Base-by-base conservation (phyloP, 352 stramenopile species). In the Globisporangium orthogonon region DNA sequence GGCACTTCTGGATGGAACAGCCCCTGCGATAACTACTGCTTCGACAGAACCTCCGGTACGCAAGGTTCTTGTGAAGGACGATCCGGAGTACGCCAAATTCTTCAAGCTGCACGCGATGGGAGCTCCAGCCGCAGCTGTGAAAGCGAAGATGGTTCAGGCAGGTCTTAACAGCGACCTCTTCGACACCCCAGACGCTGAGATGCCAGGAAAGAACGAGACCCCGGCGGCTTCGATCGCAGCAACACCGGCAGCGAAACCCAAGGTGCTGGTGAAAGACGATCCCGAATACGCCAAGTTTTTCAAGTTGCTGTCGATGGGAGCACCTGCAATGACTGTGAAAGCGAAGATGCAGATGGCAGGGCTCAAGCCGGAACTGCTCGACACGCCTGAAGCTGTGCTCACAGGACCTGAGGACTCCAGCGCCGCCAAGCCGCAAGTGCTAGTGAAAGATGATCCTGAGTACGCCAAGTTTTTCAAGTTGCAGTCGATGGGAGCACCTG, bases 391-490 rank as follows among this genome's bases (percentile, higher is more conserved):
- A 10, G 67, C 71, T 1, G n/a, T 65, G 6, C 57, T 87, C 47
- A 52, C 56, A 31, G 50, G 37, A 50, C 9, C 61, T n/a, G 49
- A 51, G 2, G 33, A 61, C 62, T 23, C 45, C 17, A 29, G 28
- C 46, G 58, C 11, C n/a, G n/a, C 52, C 23, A 39, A 52, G 43
- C 53, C 56, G 7, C 53, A 58, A 44, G 57, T 83, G 1, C 69
- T 81, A 3, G 73, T 86, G 29, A 88, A 87, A 56, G 75, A 87
- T 47, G 67, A 86, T 50, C 75, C 73, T 0, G 69, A 64, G 15
- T 88, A 89, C 46, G 66, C 76, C 39, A 89, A 86, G 58, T 89
- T 89, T 49, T 89, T 89, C 64, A 89, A 87, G 52, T 58, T 89
- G 17, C 66, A 80, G 28, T 66, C 72, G 0, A 89, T 89, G 78